Conservation (phyloP, 441 rosid species). For the Syzygium syzygioides region DNA sequence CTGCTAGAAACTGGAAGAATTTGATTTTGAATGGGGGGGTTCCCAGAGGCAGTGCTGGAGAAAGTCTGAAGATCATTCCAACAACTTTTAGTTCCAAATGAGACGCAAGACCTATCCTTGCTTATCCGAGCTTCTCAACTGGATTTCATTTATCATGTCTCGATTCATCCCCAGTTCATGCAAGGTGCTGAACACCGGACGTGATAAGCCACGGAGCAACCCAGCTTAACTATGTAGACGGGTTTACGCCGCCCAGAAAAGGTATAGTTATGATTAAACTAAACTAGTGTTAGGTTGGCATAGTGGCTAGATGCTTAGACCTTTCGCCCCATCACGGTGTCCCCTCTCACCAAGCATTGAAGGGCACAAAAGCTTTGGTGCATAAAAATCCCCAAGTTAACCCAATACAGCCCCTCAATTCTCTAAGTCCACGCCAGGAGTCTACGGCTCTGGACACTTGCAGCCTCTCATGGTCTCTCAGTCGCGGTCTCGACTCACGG, state of each 20-base stretch:
- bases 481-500: too few species aligned
- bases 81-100: not conserved
- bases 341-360: not conserved
- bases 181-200: not conserved
- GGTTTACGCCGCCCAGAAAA: fast-evolving
- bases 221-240: not conserved
- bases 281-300: not conserved
- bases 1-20: not conserved
- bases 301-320: not conserved
- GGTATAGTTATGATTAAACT: fast-evolving
- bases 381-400: too few species aligned
- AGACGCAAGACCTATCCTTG: not conserved
- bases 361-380: too few species aligned
- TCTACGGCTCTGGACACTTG: too few species aligned
- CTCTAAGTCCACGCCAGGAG: too few species aligned
- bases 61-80: not conserved
- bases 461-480: too few species aligned
- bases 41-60: not conserved
- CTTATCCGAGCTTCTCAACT: not conserved
- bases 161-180: not conserved
- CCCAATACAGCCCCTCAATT: too few species aligned
- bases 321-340: not conserved
- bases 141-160: not conserved
- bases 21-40: not conserved
- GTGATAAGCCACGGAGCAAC: not conserved